Conservation (phyloP, 257 asterid genomes). For the Gentiana straminea region DNA sequence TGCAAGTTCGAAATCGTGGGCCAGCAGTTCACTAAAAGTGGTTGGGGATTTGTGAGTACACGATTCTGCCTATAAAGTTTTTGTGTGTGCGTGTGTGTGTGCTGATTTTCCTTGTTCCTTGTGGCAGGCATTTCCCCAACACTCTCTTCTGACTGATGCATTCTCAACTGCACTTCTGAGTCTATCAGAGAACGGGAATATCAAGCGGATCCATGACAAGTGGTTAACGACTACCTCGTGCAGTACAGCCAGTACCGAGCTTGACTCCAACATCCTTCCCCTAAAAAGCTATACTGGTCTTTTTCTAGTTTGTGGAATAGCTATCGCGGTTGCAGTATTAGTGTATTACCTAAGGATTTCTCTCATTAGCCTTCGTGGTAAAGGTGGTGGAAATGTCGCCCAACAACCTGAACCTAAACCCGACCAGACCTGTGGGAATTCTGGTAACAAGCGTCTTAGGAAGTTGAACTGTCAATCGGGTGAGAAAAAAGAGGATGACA, state of each 20-base stretch:
- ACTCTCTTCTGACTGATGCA: conserved; percentile 50
- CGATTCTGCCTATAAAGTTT: conserved; percentile 2
- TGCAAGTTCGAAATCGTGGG: conserved; percentile 46
- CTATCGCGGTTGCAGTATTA: conserved; percentile 57
- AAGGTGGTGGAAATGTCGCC: conserved; percentile 15
- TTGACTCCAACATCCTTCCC: conserved; percentile 35
- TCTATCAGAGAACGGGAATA: conserved; percentile 91
- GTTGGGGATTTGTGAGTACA: conserved; percentile 70
- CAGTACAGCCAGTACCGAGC: conserved; percentile 20
- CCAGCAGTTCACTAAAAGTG: conserved; percentile 46
- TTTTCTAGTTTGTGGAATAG: conserved; percentile 36
- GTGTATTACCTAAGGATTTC: conserved; percentile 46
- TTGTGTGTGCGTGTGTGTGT: too few relatives aligned
- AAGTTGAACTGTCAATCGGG: conserved; percentile 54
- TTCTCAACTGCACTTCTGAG: conserved; percentile 50
- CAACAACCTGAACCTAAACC: conserved; percentile 3
- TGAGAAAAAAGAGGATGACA: conserved; percentile 68
- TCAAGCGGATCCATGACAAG: conserved; percentile 88
- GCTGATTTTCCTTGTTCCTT: too few relatives aligned
- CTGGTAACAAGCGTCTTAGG: conserved; percentile 44
- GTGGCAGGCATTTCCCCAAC: conserved; percentile 48
- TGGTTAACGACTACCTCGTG: conserved; percentile 48
- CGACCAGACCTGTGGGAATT: conserved; percentile 15
- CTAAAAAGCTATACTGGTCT: conserved; percentile 45
- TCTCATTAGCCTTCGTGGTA: conserved; percentile 24